Conservation (phyloP, 2,329 filamentous ascomycete species). For the Xylariaceae sp. region DNA sequence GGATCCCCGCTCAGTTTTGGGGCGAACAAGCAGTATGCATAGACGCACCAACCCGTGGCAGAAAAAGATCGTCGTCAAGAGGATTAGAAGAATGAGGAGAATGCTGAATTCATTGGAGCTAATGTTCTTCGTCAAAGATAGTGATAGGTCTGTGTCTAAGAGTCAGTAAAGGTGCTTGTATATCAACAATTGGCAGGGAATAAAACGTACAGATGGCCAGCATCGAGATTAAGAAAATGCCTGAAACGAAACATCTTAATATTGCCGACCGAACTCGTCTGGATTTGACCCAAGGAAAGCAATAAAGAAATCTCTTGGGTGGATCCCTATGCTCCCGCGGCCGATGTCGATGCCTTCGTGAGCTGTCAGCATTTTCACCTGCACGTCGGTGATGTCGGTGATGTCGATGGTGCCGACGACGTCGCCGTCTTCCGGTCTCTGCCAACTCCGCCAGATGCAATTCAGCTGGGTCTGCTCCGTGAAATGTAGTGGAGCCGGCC, state of each 20-base stretch:
- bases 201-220: conserved; percentile 61
- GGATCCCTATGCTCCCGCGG: conserved; percentile 18
- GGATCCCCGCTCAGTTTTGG: conserved; percentile 24
- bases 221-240: conserved; percentile 55
- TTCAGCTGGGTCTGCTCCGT: conserved; percentile 46
- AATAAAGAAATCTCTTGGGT: conserved; percentile 47
- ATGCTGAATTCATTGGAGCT: conserved; percentile 71
- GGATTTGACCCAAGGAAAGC: conserved; percentile 54
- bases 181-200: not conserved
- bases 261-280: conserved; percentile 51
- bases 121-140: conserved; percentile 63
- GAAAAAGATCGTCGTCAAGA: conserved; percentile 74
- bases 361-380: conserved; percentile 14
- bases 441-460: conserved; percentile 43
- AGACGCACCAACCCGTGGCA: conserved; percentile 73
- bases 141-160: conserved; percentile 58
- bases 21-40: conserved; percentile 59
- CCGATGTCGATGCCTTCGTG: conserved; percentile 13
- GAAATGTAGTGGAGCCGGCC: conserved; percentile 28
- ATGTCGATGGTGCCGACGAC: conserved; percentile 19
- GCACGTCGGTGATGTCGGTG: conserved; percentile 8
- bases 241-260: conserved; percentile 61
- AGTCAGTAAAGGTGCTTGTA: not conserved
- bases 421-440: conserved; percentile 37
- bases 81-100: conserved; percentile 72